These are phyloP conservation scores for Sphaerulina musiva DNA, from an alignment of 2,329 filamentous ascomycete genomes.

Conservation along the genomic window DNA sequence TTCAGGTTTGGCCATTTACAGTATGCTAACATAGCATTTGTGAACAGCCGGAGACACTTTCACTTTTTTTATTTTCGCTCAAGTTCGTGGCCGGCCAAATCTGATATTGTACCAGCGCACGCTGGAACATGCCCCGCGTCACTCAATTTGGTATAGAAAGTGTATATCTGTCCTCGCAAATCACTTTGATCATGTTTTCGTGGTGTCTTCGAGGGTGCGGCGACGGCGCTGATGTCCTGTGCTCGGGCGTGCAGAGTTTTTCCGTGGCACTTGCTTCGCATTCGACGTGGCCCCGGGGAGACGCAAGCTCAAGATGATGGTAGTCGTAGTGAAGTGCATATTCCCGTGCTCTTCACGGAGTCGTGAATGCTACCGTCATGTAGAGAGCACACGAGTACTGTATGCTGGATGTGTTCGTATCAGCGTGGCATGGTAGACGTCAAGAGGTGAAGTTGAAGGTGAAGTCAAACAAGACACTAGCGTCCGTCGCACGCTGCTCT, in stretches of 20 bases:
- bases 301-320: neutral
- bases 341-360: neutral
- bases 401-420: too few relatives aligned
- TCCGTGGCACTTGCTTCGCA: neutral
- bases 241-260: neutral
- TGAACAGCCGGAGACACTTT: neutral
- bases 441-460: constrained; percentile 1
- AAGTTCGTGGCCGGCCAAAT: neutral
- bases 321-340: neutral
- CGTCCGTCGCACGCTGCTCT: too few relatives aligned
- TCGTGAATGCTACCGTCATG: too few relatives aligned
- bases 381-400: too few relatives aligned
- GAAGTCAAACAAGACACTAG: constrained; percentile 2
- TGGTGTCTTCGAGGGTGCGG: neutral
- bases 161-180: neutral
- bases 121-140: neutral
- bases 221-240: constrained; percentile 6
- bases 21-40: neutral
- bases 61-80: neutral
- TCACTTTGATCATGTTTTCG: neutral
- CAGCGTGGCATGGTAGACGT: neutral
- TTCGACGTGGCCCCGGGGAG: neutral
- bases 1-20: too few relatives aligned
- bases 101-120: constrained; percentile 2
- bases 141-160: neutral